Evolutionary conservation across 2,329 filamentous ascomycete genomes (phyloP).

Genomic region (Davidsoniella virescens): DNA sequence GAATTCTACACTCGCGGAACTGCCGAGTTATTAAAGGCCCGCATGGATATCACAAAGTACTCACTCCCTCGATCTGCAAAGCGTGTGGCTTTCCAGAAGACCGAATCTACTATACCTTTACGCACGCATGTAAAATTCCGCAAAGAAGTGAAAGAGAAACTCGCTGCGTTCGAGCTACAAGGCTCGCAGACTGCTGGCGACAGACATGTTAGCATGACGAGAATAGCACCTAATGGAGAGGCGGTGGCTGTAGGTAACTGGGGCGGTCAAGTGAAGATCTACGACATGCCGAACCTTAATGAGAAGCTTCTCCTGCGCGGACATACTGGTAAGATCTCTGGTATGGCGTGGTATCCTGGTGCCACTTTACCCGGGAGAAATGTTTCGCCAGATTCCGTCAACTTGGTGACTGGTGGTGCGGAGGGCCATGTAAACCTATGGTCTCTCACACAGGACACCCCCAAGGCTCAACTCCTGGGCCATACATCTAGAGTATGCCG

Average conservation of each 20-base stretch:
- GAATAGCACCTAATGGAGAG: conserved; percentile 75
- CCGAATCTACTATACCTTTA: conserved; percentile 68
- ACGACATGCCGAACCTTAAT: conserved; percentile 68
- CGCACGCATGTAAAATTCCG: conserved; percentile 85
- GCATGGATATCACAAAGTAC: conserved; percentile 65
- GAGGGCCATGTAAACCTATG: conserved; percentile 80
- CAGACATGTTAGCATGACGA: conserved; percentile 76
- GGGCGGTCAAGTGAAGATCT: conserved; percentile 74
- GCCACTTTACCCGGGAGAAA: conserved; percentile 56
- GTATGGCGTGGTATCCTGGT: conserved; percentile 77
- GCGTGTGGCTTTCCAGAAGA: conserved; percentile 59
- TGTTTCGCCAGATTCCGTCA: conserved; percentile 58
- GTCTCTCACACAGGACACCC: conserved; percentile 76
- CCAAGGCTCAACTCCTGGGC: conserved; percentile 63
- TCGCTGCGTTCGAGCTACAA: conserved; percentile 75
- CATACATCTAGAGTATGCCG: conserved; percentile 79
- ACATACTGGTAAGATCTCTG: conserved; percentile 78
- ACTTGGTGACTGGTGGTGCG: conserved; percentile 78
- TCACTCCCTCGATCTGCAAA: conserved; percentile 69
- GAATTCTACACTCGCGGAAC: conserved; percentile 89
- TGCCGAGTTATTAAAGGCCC: conserved; percentile 54
- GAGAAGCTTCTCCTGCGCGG: conserved; percentile 62
- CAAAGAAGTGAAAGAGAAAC: conserved; percentile 68
- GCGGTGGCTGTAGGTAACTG: conserved; percentile 82
- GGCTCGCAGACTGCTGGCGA: conserved; percentile 88